phyloP scores from a whole-genome alignment of 768 basidiomycete genomes.

The Boletus sensibilis region DNA sequence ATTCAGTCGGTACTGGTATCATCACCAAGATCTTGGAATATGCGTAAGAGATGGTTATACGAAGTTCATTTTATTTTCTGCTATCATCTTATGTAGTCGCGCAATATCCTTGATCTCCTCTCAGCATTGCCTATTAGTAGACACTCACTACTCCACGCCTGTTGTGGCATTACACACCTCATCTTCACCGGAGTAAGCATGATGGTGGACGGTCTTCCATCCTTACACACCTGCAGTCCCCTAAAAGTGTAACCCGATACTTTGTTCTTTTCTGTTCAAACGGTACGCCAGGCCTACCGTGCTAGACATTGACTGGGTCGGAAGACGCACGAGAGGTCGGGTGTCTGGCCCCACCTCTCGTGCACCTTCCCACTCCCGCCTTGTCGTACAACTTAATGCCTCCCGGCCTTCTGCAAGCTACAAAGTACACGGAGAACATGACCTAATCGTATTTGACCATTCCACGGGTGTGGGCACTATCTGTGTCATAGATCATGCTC shows the following conservation, averaged over 20 bases:
- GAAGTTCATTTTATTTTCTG: slow-evolving; percentile 17
- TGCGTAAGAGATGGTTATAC: slow-evolving; percentile 21
- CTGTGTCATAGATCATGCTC: background rate
- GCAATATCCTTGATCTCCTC: slow-evolving; percentile 22
- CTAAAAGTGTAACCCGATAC: background rate
- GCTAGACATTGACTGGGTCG: no score
- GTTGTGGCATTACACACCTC: background rate
- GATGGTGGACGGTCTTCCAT: background rate
- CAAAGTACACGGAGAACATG: no score
- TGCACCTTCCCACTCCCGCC: no score
- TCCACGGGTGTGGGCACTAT: background rate
- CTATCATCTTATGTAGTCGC: slow-evolving; percentile 18
- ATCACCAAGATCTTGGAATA: slow-evolving; percentile 77
- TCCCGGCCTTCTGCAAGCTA: no score
- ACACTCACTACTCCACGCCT: background rate
- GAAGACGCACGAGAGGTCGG: no score
- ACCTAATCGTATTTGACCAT: background rate
- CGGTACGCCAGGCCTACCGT: no score
- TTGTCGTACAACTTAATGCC: no score
- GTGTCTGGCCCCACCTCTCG: no score
- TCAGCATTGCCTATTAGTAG: slow-evolving; percentile 21
- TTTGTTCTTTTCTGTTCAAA: no score
- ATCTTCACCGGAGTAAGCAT: background rate
- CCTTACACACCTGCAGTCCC: background rate
- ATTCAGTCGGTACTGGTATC: slow-evolving; percentile 87